phyloP scores from a whole-genome alignment of 1,284 basidiomycete genomes.

The Moesziomyces globuligerus region DNA sequence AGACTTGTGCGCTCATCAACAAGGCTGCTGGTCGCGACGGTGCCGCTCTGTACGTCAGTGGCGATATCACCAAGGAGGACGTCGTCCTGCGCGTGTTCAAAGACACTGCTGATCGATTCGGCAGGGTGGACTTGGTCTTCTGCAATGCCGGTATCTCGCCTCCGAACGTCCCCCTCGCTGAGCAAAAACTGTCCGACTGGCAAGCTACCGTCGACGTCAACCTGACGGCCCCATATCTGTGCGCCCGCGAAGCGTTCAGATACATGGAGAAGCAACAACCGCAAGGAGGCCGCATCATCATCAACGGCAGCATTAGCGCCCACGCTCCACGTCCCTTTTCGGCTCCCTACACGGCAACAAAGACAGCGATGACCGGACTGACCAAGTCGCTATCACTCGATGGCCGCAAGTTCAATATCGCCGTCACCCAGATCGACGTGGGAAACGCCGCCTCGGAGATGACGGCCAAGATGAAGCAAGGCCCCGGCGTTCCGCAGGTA shows the following conservation, averaged over 20 bases:
- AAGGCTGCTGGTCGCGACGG: slow-evolving; percentile 21
- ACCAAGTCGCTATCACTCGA: slow-evolving; percentile 54
- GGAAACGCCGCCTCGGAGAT: slow-evolving; percentile 58
- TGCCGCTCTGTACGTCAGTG: slow-evolving; percentile 21
- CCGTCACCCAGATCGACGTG: slow-evolving; percentile 56
- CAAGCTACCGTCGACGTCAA: slow-evolving; percentile 55
- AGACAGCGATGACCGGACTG: slow-evolving; percentile 55
- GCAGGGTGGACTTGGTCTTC: slow-evolving; percentile 53
- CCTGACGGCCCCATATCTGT: slow-evolving; percentile 53
- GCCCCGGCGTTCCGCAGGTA: slow-evolving; percentile 48
- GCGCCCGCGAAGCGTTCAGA: slow-evolving; percentile 54
- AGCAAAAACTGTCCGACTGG: slow-evolving; percentile 52
- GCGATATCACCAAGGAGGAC: slow-evolving; percentile 53
- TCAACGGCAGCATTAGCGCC: slow-evolving; percentile 57
- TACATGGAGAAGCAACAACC: slow-evolving; percentile 53
- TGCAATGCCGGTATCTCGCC: slow-evolving; percentile 57
- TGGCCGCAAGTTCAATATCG: slow-evolving; percentile 50
- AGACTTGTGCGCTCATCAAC: slow-evolving; percentile 26
- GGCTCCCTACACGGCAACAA: slow-evolving; percentile 51
- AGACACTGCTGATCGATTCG: slow-evolving; percentile 40
- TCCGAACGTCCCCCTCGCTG: slow-evolving; percentile 43
- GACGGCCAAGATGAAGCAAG: slow-evolving; percentile 47
- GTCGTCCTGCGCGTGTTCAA: slow-evolving; percentile 40
- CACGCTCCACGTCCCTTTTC: slow-evolving; percentile 46
- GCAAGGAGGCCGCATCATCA: slow-evolving; percentile 56